Evolutionary conservation across 257 asterid genomes (phyloP).

Genomic region (Echites panduratus): DNA sequence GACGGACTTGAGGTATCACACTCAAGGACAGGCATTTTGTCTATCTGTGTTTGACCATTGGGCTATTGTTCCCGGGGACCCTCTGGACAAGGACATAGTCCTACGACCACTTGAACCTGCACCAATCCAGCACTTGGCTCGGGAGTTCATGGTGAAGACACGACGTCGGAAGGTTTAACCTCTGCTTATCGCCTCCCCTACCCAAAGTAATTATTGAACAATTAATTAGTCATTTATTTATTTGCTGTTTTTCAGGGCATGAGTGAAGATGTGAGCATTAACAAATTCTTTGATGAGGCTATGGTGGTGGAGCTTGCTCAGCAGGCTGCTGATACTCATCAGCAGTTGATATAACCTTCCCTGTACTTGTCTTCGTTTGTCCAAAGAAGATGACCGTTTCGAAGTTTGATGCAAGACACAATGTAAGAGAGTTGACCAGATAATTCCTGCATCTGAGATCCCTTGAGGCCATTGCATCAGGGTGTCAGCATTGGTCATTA

Average conservation of each 20-base stretch:
- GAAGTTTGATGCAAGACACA: neutral
- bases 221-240: neutral
- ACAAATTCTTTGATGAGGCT: constrained; percentile 90
- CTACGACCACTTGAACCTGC: constrained; percentile 96
- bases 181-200: neutral
- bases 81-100: constrained; percentile 86
- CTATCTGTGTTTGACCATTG: constrained; percentile 87
- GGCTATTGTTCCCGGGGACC: constrained; percentile 97
- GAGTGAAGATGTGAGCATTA: constrained; percentile 92
- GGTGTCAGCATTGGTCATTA: neutral
- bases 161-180: constrained; percentile 87
- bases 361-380: neutral
- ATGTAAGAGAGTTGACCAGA: neutral
- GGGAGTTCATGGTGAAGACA: constrained; percentile 97
- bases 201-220: neutral
- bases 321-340: constrained; percentile 89
- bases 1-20: constrained; percentile 94
- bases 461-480: neutral
- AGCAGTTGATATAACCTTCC: constrained; percentile 45
- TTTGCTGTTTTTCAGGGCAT: constrained; percentile 55
- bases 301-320: constrained; percentile 95
- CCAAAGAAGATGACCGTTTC: neutral
- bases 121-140: constrained; percentile 92
- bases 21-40: constrained; percentile 96
- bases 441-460: neutral